Evolutionary conservation across 1,139 yeast species (phyloP).

Genomic region (Yamadazyma atmosphaerica): DNA sequence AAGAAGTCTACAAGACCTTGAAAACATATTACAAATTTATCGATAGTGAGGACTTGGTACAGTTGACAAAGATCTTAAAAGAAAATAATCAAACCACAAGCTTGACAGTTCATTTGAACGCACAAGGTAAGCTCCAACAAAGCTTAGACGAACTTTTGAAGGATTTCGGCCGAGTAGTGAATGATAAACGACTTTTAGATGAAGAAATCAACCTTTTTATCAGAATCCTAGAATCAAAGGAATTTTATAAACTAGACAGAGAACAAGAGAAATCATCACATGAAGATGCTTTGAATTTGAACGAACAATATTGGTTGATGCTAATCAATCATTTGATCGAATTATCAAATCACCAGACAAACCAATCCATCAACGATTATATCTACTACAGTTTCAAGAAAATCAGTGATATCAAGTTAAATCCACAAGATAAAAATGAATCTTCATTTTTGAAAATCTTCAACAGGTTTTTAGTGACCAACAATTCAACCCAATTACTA

Average conservation of each 20-base stretch:
- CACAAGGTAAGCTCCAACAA: slow-evolving; percentile 21
- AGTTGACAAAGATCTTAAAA: slow-evolving; percentile 22
- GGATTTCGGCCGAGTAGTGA: slow-evolving; percentile 18
- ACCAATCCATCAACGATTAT: slow-evolving; percentile 36
- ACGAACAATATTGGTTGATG: slow-evolving; percentile 42
- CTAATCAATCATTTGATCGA: slow-evolving; percentile 31
- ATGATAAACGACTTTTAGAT: slow-evolving; percentile 21
- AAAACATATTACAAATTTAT: not conserved
- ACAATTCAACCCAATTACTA: slow-evolving; percentile 45
- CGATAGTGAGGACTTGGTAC: slow-evolving; percentile 16
- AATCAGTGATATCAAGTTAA: slow-evolving; percentile 43
- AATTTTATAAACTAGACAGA: slow-evolving; percentile 7
- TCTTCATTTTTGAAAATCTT: slow-evolving; percentile 51
- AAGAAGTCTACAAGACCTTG: slow-evolving; percentile 5
- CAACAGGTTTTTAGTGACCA: slow-evolving; percentile 44
- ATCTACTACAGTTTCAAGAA: slow-evolving; percentile 54
- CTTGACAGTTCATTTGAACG: slow-evolving; percentile 27
- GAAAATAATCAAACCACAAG: slow-evolving; percentile 30
- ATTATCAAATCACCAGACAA: slow-evolving; percentile 13
- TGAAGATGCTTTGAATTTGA: slow-evolving; percentile 19
- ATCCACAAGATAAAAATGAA: slow-evolving; percentile 27
- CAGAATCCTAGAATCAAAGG: slow-evolving; percentile 28
- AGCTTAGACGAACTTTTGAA: slow-evolving; percentile 29
- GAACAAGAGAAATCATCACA: slow-evolving; percentile 3
- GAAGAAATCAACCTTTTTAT: slow-evolving; percentile 36